These are phyloP conservation scores for Pythium inflatum DNA, from an alignment of 352 stramenopile genomes.

Conservation along the genomic window DNA sequence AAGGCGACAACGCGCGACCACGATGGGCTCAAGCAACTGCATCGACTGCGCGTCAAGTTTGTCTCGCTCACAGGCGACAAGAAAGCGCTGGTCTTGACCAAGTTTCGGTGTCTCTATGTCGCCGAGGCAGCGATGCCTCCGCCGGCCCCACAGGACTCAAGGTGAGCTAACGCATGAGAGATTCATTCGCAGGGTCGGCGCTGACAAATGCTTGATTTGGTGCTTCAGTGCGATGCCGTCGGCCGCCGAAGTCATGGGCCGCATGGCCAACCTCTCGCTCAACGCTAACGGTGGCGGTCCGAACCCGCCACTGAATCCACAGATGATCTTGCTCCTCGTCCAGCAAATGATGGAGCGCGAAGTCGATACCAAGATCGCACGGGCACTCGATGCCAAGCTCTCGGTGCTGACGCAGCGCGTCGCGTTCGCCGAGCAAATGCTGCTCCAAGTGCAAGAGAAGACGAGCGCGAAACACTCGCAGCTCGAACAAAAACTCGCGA, in stretches of 20 bases:
- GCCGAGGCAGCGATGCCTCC: slow-evolving; percentile 1
- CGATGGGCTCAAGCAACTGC: slow-evolving; percentile 60
- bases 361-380: slow-evolving; percentile 70
- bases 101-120: slow-evolving; percentile 51
- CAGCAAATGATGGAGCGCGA: slow-evolving; percentile 69
- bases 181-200: too few species aligned
- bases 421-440: slow-evolving; percentile 62
- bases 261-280: slow-evolving; percentile 21
- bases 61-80: slow-evolving; percentile 74
- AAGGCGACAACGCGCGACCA: slow-evolving; percentile 46
- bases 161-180: too few species aligned
- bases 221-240: slow-evolving; percentile 5
- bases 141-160: too few species aligned
- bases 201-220: too few species aligned
- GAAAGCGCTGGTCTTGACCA: slow-evolving; percentile 39
- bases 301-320: slow-evolving; percentile 35
- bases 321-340: slow-evolving; percentile 49
- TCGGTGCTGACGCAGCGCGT: slow-evolving; percentile 56
- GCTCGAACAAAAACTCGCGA: slow-evolving; percentile 41
- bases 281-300: background rate
- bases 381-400: slow-evolving; percentile 64
- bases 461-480: slow-evolving; percentile 43
- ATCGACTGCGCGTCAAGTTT: slow-evolving; percentile 67
- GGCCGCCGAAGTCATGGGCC: slow-evolving; percentile 12
- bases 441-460: slow-evolving; percentile 67